A percentile compares a stretch with the other conserved stretches of the same genome.
Evolutionary conservation across 176 grass and related monocot species (phyloP).

Genomic region (Hsuehochloa calcarea): DNA sequence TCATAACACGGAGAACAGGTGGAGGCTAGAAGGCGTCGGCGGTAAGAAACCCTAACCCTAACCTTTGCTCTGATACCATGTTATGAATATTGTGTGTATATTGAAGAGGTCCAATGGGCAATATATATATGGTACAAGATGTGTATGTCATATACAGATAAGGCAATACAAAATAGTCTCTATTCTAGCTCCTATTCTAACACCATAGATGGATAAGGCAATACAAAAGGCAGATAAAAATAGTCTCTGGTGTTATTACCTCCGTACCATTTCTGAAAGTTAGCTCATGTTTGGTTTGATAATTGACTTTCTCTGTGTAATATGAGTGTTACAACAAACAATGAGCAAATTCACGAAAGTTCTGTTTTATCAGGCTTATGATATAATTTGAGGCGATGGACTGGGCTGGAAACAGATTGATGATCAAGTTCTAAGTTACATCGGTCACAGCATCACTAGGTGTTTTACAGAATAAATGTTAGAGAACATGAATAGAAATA

Average conservation of each 20-base stretch:
- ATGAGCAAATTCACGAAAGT: not conserved
- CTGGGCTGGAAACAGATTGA: not conserved
- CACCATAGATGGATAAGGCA: too few species aligned
- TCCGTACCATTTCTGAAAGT: not conserved
- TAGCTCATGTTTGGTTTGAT: not conserved
- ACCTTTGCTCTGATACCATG: too few species aligned
- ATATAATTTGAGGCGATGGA: not conserved
- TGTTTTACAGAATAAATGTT: constrained; percentile 2
- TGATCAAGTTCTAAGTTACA: not conserved
- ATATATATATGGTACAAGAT: too few species aligned
- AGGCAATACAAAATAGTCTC: too few species aligned
- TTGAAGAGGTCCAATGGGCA: too few species aligned
- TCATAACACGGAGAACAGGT: too few species aligned
- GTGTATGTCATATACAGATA: too few species aligned
- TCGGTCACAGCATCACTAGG: not conserved
- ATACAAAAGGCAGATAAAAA: too few species aligned
- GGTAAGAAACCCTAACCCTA: too few species aligned
- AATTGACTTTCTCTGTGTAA: not conserved
- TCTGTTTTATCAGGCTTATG: not conserved
- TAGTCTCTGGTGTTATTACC: not conserved
- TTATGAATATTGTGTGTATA: too few species aligned
- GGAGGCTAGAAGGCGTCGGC: too few species aligned
- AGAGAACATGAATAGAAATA: not conserved
- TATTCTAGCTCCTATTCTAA: too few species aligned
- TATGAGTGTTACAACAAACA: not conserved